Percentiles rank a stretch among this genome's conserved stretches.
These are phyloP conservation scores for Amaranthus tricolor DNA, from an alignment of 179 eudicot genomes.

Conservation along the genomic window DNA sequence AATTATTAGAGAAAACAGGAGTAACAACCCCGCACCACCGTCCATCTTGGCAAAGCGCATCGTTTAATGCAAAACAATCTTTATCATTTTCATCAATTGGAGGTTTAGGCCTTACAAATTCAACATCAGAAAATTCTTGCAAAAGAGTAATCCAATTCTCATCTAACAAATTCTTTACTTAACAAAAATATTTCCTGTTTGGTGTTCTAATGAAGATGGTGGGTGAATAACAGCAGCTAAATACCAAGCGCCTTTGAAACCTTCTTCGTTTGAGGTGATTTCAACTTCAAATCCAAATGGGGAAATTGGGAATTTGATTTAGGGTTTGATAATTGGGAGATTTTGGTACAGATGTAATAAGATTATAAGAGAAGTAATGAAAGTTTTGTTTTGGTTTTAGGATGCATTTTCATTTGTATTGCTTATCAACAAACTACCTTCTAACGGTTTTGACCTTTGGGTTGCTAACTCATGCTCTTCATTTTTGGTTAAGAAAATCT, in stretches of 20 bases:
- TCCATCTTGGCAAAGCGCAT: constrained; percentile 56
- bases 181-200: constrained; percentile 25
- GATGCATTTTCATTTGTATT: constrained; percentile 10
- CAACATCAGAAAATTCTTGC: constrained; percentile 35
- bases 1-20: constrained; percentile 6
- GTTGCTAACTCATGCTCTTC: too few relatives aligned
- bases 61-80: constrained; percentile 33
- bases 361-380: background rate
- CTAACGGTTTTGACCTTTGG: too few relatives aligned
- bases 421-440: too few relatives aligned
- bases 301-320: constrained; percentile 7
- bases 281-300: constrained; percentile 48
- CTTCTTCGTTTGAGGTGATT: constrained; percentile 59
- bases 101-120: constrained; percentile 41
- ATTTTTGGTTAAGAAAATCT: too few relatives aligned
- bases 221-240: constrained; percentile 39
- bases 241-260: constrained; percentile 46
- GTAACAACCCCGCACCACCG: constrained; percentile 74
- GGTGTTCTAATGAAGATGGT: background rate
- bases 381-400: constrained; percentile 20
- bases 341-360: background rate
- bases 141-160: constrained; percentile 34
- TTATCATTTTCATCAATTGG: constrained; percentile 16
- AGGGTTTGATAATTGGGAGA: background rate
- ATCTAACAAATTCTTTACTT: constrained; percentile 43